Conservation (phyloP, 495 filamentous ascomycete species). For the Rhizodiscina lignyota region DNA sequence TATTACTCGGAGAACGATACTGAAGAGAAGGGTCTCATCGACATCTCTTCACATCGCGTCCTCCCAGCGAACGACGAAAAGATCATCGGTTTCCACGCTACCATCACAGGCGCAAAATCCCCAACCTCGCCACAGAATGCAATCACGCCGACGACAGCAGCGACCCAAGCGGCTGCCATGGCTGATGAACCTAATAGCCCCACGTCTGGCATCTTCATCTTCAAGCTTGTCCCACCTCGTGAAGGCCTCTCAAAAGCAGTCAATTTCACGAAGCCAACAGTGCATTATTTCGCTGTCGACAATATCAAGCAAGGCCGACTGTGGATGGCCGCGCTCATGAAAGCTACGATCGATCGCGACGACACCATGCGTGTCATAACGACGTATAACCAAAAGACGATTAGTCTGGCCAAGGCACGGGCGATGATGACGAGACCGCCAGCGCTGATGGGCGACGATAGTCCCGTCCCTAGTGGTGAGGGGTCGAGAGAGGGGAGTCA, state of each 20-base stretch:
- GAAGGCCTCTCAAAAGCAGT: conserved; percentile 77
- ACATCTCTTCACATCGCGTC: conserved; percentile 92
- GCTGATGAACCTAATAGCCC: conserved; percentile 12
- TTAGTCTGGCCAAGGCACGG: conserved; percentile 69
- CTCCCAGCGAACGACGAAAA: conserved; percentile 87
- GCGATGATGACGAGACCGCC: conserved; percentile 76
- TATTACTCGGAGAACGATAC: conserved; percentile 89
- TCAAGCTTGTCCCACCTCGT: conserved; percentile 91
- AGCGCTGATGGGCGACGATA: conserved; percentile 59
- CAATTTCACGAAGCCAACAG: conserved; percentile 89
- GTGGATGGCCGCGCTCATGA: conserved; percentile 99
- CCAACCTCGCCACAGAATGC: conserved; percentile 55
- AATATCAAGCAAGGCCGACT: conserved; percentile 72
- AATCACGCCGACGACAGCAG: conserved; percentile 33
- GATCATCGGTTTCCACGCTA: conserved; percentile 77
- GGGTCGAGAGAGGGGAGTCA: too few species aligned
- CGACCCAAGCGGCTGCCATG: conserved; percentile 22
- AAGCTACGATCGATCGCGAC: conserved; percentile 95
- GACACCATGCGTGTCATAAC: conserved; percentile 58
- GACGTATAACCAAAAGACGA: conserved; percentile 91
- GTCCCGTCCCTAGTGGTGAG: too few species aligned
- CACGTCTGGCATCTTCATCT: conserved; percentile 69
- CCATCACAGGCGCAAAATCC: conserved; percentile 69
- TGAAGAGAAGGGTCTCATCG: conserved; percentile 88
- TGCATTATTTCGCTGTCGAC: conserved; percentile 95